Evolutionary conservation across 805 yeast species (phyloP).

Genomic region (Hermanozyma aechmeae): DNA sequence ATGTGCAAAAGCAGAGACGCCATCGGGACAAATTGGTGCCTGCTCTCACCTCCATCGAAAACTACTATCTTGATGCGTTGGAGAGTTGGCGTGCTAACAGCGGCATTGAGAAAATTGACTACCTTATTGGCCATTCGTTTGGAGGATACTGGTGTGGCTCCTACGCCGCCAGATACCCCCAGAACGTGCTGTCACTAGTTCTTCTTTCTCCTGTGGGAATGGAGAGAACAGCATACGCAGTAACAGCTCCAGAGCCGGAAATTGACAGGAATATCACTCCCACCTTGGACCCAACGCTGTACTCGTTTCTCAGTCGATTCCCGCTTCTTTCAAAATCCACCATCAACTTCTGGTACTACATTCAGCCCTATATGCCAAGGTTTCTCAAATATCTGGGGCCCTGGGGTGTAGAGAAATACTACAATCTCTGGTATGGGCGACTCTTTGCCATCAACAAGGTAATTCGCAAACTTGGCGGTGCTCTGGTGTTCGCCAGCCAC

Average conservation of each 20-base stretch:
- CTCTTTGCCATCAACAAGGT: slow-evolving; percentile 31
- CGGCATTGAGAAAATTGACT: slow-evolving; percentile 43
- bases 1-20: slow-evolving; percentile 15
- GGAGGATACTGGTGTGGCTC: slow-evolving; percentile 69
- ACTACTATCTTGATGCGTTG: slow-evolving; percentile 47
- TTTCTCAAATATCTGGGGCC: slow-evolving; percentile 38
- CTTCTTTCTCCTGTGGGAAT: slow-evolving; percentile 74
- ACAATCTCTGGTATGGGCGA: slow-evolving; percentile 31
- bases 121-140: slow-evolving; percentile 66
- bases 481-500: slow-evolving; percentile 12
- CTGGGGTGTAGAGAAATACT: slow-evolving; percentile 27
- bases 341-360: slow-evolving; percentile 28
- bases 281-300: slow-evolving; percentile 33
- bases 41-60: slow-evolving; percentile 38
- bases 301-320: slow-evolving; percentile 37
- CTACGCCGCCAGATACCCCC: slow-evolving; percentile 52
- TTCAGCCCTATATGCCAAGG: slow-evolving; percentile 37
- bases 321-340: slow-evolving; percentile 27
- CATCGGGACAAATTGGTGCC: slow-evolving; percentile 28
- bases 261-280: slow-evolving; percentile 16
- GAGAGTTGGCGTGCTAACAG: slow-evolving; percentile 54
- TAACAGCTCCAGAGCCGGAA: slow-evolving; percentile 26
- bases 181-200: slow-evolving; percentile 42
- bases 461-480: slow-evolving; percentile 22
- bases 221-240: slow-evolving; percentile 57